Base-by-base conservation (phyloP, 805 yeast genomes). In the Hanseniaspora osmophila region DNA sequence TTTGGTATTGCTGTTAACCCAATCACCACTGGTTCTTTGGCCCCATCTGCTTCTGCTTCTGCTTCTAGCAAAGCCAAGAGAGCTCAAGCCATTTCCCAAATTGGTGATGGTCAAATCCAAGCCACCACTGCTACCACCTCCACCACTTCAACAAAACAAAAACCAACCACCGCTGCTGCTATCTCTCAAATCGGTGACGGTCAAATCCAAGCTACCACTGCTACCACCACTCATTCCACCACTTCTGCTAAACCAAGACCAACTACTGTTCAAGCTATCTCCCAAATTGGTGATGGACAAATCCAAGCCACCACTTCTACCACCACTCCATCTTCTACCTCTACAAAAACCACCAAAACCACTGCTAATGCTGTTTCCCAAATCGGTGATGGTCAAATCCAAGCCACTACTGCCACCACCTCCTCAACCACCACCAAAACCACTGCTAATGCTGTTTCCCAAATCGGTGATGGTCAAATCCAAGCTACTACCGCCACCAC, bases 1-100 rank as follows among this genome's bases (percentile, higher is more conserved):
- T 81, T 81, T 56, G 90, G 88, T 66, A 80, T 81, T 56, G 82
- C 81, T 48, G 76, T 81, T 51, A 64, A 69, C 51, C 74, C 81
- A 49, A 53, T 73, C 41, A 48, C 74, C 44, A 48, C 65, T 22
- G 49, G 56, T 22, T 22, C 27, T 22, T 22, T 22, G 27, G 27
- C 27, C 7, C 27, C 27, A 22, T 22, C 27, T 22, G 27, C 27
- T 22, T 22, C 27, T 22, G 27, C 27, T 22, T 22, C 27, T 7
- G 27, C 27, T 22, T 22, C 27, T 22, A 7, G 27, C 7, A 22
- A 22, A 22, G 27, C 27, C 7, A 22, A 22, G 7, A 22, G 27
- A 22, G 27, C 27, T 22, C 27, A 22, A 22, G 27, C 27, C 7
- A 22, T 22, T 7, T 22, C 27, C 7, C 27, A 22, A 22, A 38